A percentile compares a stretch with the other conserved stretches of the same genome.
Conservation (phyloP, 2,329 filamentous ascomycete genomes). For the Apiospora aurea region DNA sequence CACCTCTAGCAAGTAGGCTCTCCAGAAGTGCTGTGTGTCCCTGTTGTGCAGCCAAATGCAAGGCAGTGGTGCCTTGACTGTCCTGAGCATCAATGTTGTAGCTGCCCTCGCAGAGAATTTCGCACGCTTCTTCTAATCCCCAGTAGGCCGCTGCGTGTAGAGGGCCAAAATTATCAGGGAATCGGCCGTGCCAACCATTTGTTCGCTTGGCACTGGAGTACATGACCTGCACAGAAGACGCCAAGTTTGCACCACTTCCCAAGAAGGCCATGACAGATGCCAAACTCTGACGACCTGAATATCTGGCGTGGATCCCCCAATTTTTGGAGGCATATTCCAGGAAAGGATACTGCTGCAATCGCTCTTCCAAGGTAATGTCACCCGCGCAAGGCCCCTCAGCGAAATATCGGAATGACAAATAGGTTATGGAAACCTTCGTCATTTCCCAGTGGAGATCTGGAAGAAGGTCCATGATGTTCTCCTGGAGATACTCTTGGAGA, state of each 20-base stretch:
- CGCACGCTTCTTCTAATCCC: not conserved
- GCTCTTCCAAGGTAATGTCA: not conserved
- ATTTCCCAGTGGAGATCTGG: not conserved
- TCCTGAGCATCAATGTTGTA: not conserved
- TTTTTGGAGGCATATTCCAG: not conserved
- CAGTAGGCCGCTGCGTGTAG: not conserved
- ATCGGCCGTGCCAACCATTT: not conserved
- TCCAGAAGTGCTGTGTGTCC: not conserved
- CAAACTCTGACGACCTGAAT: not conserved
- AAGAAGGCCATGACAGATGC: not conserved
- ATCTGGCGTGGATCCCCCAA: not conserved
- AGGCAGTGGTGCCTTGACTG: not conserved
- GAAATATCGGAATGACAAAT: not conserved
- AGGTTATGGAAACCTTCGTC: not conserved
- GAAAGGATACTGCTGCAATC: not conserved
- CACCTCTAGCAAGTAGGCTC: not conserved
- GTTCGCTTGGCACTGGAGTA: not conserved
- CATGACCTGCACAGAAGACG: not conserved
- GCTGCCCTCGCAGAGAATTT: not conserved
- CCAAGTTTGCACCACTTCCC: not conserved
- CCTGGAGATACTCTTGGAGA: not conserved
- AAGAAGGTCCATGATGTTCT: not conserved
- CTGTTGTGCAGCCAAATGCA: not conserved
- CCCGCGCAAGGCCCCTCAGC: not conserved
- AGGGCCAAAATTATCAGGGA: not conserved